Conservation (phyloP, 257 asterid genomes). For the Solanum lignicaule region DNA sequence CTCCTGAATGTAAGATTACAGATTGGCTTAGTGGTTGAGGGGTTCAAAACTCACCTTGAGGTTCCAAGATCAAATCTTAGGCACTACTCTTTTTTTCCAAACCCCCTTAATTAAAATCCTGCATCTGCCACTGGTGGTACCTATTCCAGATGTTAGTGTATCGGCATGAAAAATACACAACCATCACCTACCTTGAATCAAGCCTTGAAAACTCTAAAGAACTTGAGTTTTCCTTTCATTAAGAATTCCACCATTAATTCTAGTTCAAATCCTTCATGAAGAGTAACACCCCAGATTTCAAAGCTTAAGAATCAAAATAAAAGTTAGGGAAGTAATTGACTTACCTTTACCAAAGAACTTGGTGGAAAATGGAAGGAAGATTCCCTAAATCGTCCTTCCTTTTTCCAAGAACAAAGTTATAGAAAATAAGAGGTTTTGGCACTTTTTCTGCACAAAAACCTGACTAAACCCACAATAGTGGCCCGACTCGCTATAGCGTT, state of each 20-base stretch:
- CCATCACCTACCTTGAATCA: neutral
- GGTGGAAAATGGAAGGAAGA: neutral
- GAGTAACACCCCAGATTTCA: neutral
- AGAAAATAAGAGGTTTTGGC: neutral
- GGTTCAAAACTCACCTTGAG: no score
- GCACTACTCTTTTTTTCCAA: no score
- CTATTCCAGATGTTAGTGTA: neutral
- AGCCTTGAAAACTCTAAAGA: neutral
- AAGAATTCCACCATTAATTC: neutral
- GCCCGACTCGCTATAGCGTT: neutral
- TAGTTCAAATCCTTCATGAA: neutral
- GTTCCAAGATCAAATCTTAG: no score
- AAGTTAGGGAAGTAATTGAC: neutral
- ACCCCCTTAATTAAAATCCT: no score
- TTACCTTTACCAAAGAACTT: neutral
- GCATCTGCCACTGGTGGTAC: neutral
- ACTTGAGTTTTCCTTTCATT: neutral
- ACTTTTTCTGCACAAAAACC: no score
- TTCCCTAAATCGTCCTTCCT: neutral
- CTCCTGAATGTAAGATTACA: no score
- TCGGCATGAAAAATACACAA: neutral
- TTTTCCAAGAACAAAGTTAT: neutral
- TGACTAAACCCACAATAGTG: neutral
- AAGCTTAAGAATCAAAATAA: neutral
- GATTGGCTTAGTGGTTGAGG: no score